Percentiles rank a stretch among this genome's conserved stretches.
Conservation (phyloP, 371 early-diverging fungal genomes). For the Choanephora cucurbitarum region DNA sequence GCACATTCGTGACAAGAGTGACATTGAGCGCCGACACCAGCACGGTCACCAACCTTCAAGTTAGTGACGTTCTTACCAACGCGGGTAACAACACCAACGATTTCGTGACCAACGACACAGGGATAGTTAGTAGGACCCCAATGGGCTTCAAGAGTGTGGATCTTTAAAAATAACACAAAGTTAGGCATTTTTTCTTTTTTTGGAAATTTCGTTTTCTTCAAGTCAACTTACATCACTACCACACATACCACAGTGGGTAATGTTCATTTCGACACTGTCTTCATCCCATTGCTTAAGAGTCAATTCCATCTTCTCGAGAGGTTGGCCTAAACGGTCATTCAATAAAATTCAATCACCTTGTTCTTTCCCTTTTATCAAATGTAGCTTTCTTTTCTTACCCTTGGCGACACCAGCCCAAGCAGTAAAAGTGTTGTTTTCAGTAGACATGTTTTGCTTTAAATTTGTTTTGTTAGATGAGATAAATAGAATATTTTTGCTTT, state of each 20-base stretch:
- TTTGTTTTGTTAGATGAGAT: no score
- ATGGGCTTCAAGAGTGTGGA: conserved; percentile 59
- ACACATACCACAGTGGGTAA: conserved; percentile 53
- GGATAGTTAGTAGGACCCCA: conserved; percentile 64
- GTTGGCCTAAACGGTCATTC: conserved; percentile 8
- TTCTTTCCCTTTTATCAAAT: neutral
- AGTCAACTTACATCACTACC: conserved; percentile 25
- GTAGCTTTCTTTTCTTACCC: neutral
- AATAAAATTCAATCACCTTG: no score
- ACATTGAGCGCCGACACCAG: conserved; percentile 65
- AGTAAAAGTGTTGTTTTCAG: conserved; percentile 50
- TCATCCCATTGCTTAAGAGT: conserved; percentile 25
- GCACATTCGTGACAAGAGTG: conserved; percentile 36
- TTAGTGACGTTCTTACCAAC: conserved; percentile 45
- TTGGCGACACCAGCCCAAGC: conserved; percentile 20
- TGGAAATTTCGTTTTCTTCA: no score
- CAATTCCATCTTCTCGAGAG: conserved; percentile 15
- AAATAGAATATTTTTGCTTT: no score
- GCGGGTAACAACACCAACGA: conserved; percentile 53
- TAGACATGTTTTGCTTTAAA: neutral
- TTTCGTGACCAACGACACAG: conserved; percentile 62
- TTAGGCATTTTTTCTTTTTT: no score
- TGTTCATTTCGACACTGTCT: conserved; percentile 49
- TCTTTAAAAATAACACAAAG: no score
- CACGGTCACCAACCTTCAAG: conserved; percentile 59